These are phyloP conservation scores for Handroanthus guayacan DNA, from an alignment of 257 asterid genomes.

Conservation along the genomic window DNA sequence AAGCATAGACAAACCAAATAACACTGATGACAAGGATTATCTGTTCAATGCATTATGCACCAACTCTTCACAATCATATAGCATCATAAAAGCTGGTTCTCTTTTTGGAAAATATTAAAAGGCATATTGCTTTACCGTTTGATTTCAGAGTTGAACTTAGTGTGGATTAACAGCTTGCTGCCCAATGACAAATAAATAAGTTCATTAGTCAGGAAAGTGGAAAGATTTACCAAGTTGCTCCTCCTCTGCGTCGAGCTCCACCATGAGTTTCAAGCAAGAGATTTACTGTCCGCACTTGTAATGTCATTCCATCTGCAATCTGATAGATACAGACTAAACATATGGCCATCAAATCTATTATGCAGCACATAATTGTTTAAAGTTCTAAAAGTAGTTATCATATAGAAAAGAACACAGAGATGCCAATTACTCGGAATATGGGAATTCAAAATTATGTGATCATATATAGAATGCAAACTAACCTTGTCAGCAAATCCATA, in stretches of 20 bases:
- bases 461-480: constrained; percentile 34
- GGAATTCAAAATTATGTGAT: constrained; percentile 28
- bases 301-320: constrained; percentile 99
- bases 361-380: constrained; percentile 20
- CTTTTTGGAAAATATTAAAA: constrained; percentile 1
- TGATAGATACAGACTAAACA: constrained; percentile 48
- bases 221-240: constrained; percentile 89
- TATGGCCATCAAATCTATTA: constrained; percentile 32
- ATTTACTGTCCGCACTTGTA: constrained; percentile 84
- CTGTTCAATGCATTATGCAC: constrained; percentile 14
- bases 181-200: constrained; percentile 28
- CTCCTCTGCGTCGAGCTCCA: constrained; percentile 83
- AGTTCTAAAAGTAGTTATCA: constrained; percentile 24
- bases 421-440: constrained; percentile 22
- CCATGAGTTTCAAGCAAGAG: constrained; percentile 97
- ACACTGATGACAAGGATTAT: constrained; percentile 17
- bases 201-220: constrained; percentile 33
- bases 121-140: constrained; percentile 5
- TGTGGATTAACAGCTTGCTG: constrained; percentile 26
- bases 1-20: constrained; percentile 7
- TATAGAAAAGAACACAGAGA: constrained; percentile 7
- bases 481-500: constrained; percentile 99
- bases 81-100: constrained; percentile 5
- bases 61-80: constrained; percentile 8
- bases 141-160: constrained; percentile 17